Base-by-base conservation (phyloP, 139 green algal genomes). In the Nannochloris sp. region DNA sequence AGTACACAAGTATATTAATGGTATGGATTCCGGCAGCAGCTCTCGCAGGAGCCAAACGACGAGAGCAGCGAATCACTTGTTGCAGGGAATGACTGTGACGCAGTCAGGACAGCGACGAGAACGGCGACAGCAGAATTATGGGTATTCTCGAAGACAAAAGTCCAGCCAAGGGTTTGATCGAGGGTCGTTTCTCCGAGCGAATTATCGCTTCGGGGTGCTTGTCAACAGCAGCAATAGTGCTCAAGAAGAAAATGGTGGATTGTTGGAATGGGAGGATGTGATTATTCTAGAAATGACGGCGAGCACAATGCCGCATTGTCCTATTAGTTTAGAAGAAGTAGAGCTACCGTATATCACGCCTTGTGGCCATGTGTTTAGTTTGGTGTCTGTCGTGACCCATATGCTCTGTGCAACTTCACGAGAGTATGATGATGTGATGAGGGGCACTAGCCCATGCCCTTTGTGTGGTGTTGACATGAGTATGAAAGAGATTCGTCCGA, bases 321-420 rank as follows among this genome's bases (percentile, higher is more conserved):
- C 89, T 61, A 95, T 96, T 54, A 83, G 67, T 23, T 75, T 96
- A 46, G 85, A 93, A 21, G 64, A 48, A 19, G 83, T 81, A 5
- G 31, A 78, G 7, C 86, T 75, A 58, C 84, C 88, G 3, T 82
- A 91, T 68, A 88, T 95, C 66, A 96, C 86, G 3, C 81, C 83
- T 14, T 96, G 89, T 68, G 89, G 89, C 53, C 89, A 96, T 69
- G 68, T 92, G 5, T 95, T 90, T 64, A 81, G 71, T 46, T 88
- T 91, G 62, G 69, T 77, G 12, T 74, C 78, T 65, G 92, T 95
- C 69, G 85, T 94, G 71, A 75, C 77, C 44, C 85, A 90, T 74
- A 75, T 94, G n/a, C 62, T 91, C 18, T 53, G 18, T 19, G 23
- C 18, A 50, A 50, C 27, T 1, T 29, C 27, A 40, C 34, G 34